Base-by-base conservation (phyloP, 2,329 filamentous ascomycete species). In the Botrytis porri region DNA sequence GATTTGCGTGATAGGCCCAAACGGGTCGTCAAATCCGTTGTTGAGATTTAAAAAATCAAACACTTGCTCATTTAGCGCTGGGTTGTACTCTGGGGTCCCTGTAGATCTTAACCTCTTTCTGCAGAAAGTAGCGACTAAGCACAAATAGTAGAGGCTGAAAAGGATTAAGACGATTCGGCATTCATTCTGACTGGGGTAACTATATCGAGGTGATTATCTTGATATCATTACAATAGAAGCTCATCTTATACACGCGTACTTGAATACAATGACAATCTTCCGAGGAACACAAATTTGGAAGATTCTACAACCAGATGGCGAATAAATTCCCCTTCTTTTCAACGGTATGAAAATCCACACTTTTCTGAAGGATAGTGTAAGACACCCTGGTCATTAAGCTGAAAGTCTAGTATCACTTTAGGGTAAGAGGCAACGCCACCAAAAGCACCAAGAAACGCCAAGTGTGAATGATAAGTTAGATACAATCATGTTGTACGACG, bases 21-120 rank as follows among this genome's bases (percentile, higher is more conserved):
- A 39, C 22, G 60, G 25, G 25, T 41, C 37, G 25, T 41, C 18
- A 29, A 39, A 63, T 57, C 39, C 61, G n/a, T 32, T 32, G 39
- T 32, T 32, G 39, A 45, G 61, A 63, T 41, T 63, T 43, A 63
- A 63, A 43, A 63, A 63, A 43, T 63, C 61, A 63, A 43, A 63
- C 61, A 63, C 9, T 41, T 63, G 60, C 60, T 63, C 35, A 41
- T 63, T 41, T 63, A 63, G 60, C 60, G 60, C n/a, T 29, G 37
- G 12, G 60, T 45, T 29, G 39, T 64, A 45, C 62, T 64, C 62
- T 20, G 41, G 22, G 41, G 29, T 45, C 18, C 41, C 12, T 29
- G 45, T 51, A 25, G 64, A 35, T 18, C 32, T 39, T 20, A 25
- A 54, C 32, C 25, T 66, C 64, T 51, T 66, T 54, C n/a, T 20